phyloP scores from a whole-genome alignment of 2,329 filamentous ascomycete genomes.

The Paramyrothecium sp. region DNA sequence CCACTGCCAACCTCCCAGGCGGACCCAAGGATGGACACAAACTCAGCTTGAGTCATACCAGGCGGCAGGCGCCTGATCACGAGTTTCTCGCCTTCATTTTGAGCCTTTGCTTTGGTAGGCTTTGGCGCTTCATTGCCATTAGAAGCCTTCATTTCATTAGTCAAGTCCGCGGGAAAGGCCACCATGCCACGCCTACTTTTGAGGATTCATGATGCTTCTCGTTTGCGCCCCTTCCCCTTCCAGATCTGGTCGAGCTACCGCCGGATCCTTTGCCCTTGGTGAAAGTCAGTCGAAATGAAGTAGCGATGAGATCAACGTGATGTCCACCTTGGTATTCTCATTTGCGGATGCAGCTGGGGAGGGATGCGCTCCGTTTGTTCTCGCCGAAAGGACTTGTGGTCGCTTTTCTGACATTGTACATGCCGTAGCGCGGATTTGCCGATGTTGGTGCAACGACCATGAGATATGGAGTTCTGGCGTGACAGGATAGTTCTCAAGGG shows the following conservation, averaged over 20 bases:
- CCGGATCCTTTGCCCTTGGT: constrained; percentile 19
- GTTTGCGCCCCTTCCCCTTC: constrained; percentile 3
- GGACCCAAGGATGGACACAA: constrained; percentile 67
- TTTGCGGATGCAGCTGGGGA: constrained; percentile 16
- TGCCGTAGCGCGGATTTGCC: constrained; percentile 18
- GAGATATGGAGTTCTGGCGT: constrained; percentile 6
- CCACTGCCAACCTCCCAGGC: constrained; percentile 81
- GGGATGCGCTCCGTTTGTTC: constrained; percentile 28
- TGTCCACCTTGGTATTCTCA: constrained; percentile 24
- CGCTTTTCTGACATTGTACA: constrained; percentile 34
- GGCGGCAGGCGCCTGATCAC: constrained; percentile 83
- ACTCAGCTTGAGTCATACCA: constrained; percentile 78
- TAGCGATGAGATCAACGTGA: not conserved
- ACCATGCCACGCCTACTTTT: constrained; percentile 19
- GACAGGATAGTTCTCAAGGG: constrained; percentile 2
- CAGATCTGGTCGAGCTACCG: constrained; percentile 19
- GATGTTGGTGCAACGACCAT: constrained; percentile 14
- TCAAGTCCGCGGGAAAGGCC: not conserved
- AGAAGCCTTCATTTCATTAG: constrained; percentile 19
- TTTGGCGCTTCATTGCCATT: constrained; percentile 26
- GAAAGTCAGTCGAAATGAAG: too few relatives aligned
- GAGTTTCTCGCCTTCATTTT: constrained; percentile 69
- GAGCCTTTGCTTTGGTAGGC: constrained; percentile 26
- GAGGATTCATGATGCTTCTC: constrained; percentile 23
- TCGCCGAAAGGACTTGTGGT: constrained; percentile 33